Percentiles rank a stretch among this genome's conserved stretches.
phyloP scores from a whole-genome alignment of 2,329 filamentous ascomycete species.

The Nothophoma quercina region DNA sequence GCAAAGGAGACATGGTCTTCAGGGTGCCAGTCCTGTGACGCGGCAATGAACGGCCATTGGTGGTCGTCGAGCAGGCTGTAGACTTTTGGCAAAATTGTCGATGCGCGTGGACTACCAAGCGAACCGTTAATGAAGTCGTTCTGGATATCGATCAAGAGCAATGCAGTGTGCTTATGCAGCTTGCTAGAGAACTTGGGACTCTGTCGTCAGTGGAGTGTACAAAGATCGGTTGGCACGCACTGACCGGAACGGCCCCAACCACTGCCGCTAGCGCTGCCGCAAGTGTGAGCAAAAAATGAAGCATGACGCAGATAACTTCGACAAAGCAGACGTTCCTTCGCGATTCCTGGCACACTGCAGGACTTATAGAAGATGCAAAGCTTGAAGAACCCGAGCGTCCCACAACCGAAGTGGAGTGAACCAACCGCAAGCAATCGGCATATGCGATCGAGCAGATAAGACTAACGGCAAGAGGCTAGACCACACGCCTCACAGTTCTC shows the following conservation, averaged over 20 bases:
- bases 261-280: not conserved
- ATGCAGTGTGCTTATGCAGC: constrained; percentile 28
- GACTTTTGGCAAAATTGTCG: constrained; percentile 30
- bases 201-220: not conserved
- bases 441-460: not conserved
- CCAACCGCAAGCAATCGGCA: constrained; percentile 1
- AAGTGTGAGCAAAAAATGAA: not conserved
- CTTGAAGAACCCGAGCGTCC: not conserved
- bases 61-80: constrained; percentile 33
- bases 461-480: not conserved
- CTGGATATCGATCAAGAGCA: constrained; percentile 37
- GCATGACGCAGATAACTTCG: not conserved
- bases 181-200: constrained; percentile 22
- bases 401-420: constrained; percentile 3
- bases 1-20: constrained; percentile 31
- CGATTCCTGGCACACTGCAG: not conserved
- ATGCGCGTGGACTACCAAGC: constrained; percentile 26
- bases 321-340: not conserved
- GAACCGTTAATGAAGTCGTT: constrained; percentile 37
- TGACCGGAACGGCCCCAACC: constrained; percentile 12
- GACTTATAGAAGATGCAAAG: not conserved
- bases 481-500: not conserved
- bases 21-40: constrained; percentile 36
- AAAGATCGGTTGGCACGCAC: not conserved
- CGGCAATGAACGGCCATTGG: constrained; percentile 34